Evolutionary conservation across 2,329 filamentous ascomycete species (phyloP).

Genomic region (Colletotrichum somersetense): DNA sequence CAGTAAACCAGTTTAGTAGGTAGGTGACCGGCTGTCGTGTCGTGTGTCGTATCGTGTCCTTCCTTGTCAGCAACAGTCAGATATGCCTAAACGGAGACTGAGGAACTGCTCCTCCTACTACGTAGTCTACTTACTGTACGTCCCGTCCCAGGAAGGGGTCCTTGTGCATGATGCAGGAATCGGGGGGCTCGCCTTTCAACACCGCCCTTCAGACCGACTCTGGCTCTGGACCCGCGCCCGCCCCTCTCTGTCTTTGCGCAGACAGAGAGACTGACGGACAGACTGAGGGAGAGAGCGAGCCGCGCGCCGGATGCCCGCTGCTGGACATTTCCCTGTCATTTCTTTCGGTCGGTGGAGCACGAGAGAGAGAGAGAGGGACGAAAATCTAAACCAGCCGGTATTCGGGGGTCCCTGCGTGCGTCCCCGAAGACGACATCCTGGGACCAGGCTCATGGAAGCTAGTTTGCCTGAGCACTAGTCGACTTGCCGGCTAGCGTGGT

Average conservation of each 20-base stretch:
- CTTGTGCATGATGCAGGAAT: constrained; percentile 31
- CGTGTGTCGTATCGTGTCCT: too few relatives aligned
- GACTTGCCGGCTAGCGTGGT: constrained; percentile 36
- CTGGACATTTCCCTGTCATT: constrained; percentile 30
- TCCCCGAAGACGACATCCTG: constrained; percentile 39
- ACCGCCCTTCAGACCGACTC: constrained; percentile 35
- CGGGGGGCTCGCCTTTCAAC: constrained; percentile 26
- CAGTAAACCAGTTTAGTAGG: too few relatives aligned
- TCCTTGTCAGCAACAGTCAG: constrained; percentile 32
- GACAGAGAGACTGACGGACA: too few relatives aligned
- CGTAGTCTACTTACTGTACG: too few relatives aligned
- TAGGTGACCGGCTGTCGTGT: not conserved
- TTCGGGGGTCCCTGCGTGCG: constrained; percentile 34
- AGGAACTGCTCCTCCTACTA: not conserved
- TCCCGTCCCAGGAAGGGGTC: not conserved
- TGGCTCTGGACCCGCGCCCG: not conserved
- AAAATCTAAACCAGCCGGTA: constrained; percentile 36
- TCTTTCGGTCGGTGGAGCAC: constrained; percentile 33
- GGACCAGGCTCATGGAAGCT: constrained; percentile 41
- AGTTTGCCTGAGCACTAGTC: constrained; percentile 25
- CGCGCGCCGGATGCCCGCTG: constrained; percentile 16
- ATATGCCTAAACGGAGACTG: constrained; percentile 34
- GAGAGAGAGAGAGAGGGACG: constrained; percentile 6
- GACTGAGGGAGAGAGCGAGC: constrained; percentile 1
- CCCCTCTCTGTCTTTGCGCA: too few relatives aligned